Conservation (phyloP, 768 basidiomycete species). For the Lenzites betulinus region DNA sequence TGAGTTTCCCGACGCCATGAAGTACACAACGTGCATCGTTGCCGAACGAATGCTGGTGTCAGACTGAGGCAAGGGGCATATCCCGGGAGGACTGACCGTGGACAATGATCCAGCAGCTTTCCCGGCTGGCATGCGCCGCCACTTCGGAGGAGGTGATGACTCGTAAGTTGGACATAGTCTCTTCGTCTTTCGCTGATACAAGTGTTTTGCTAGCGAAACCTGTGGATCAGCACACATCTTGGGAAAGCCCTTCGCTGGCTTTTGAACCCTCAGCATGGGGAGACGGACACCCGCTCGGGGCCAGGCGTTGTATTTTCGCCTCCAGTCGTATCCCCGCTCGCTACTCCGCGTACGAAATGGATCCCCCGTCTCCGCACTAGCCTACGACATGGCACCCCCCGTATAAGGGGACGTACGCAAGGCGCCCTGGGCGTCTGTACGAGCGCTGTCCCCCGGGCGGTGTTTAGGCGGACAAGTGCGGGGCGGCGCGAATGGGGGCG, state of each 20-base stretch:
- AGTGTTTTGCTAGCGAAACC: too few relatives aligned
- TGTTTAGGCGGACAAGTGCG: conserved; percentile 16
- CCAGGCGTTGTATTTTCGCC: neutral
- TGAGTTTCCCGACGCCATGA: too few relatives aligned
- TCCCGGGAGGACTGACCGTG: conserved; percentile 46
- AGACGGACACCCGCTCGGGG: neutral
- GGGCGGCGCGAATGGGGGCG: neutral
- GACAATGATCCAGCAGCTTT: conserved; percentile 81
- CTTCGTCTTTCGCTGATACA: too few relatives aligned
- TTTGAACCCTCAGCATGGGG: conserved; percentile 6
- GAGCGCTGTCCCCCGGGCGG: neutral
- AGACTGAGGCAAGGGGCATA: neutral
- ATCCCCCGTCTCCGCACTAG: too few relatives aligned
- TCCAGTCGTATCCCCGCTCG: neutral
- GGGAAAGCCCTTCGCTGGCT: neutral
- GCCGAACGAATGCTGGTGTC: neutral
- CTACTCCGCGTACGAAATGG: neutral
- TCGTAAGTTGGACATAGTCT: conserved; percentile 22
- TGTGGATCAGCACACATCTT: too few relatives aligned
- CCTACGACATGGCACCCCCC: too few relatives aligned
- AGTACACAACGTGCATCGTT: too few relatives aligned
- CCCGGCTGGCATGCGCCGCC: conserved; percentile 54
- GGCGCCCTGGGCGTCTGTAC: neutral
- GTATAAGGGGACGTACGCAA: neutral
- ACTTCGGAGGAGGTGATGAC: conserved; percentile 41